Base-by-base conservation (phyloP, 139 green algal genomes). In the Volvox reticuliferus region DNA sequence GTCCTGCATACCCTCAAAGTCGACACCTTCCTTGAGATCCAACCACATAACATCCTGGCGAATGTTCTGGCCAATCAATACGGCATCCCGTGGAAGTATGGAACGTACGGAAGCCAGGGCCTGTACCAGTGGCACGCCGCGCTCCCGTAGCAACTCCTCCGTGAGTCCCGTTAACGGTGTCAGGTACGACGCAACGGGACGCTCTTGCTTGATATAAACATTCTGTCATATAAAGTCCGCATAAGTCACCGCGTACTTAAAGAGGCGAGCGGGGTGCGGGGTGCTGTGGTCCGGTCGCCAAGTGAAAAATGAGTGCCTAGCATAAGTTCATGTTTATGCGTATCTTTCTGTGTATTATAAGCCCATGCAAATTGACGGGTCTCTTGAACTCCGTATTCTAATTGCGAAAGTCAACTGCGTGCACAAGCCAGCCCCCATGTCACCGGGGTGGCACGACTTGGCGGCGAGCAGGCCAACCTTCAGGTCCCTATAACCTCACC, bases 11-110 rank as follows among this genome's bases (percentile, higher is more conserved):
- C 92, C 88, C 79, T 95, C 91, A 79, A 96, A 99, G 87, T 99
- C 96, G 26, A 67, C n/a, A 5, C 97, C 97, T 86, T 99, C 95
- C 79, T 94, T 94, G 32, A 99, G 90, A 0, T 94, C 91, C 80
- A 99, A 92, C 98, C 98, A 99, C 77, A 96, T 37, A 1, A 99
- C 95, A 84, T 99, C 98, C 90, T 98, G 91, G 6, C 80, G 20
- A 2, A 99, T 98, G 94, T 97, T 98, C 85, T 99, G 97, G 0
- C 97, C 97, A 30, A 99, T 96, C 28, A 99, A 94, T 9, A 97
- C 93, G 6, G 95, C 95, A 30, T 92, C 68, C 0, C 36, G 35
- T 0, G 97, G 97, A 67, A 99, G 94, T 16, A 79, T 73, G 12
- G 78, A n/a, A 0, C 88, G 88, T 50, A 99, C 92, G 26, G 90